Evolutionary conservation across 306 rosid genomes (phyloP), one percentile per base, ranked within the genome.

Genomic region (Hippophae rhamnoides): DNA sequence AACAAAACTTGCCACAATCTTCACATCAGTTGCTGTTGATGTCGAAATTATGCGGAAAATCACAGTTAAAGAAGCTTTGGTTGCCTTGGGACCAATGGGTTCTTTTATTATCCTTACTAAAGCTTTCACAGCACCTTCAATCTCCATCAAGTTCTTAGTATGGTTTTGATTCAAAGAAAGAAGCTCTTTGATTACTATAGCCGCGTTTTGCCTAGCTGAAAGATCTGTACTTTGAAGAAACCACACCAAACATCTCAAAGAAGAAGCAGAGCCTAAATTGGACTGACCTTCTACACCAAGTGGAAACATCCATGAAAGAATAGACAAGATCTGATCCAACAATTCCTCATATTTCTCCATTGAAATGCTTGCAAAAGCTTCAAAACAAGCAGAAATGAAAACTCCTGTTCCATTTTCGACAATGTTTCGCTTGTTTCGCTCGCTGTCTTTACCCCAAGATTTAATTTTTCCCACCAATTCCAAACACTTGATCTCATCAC

Each of bases 401-500:
- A 43, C 58, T 26, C 71, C 75, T 0, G 82, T 60, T 46, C 75
- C 77, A 45, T 50, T 62, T 1, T 13, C 56, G 7, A 58, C 48
- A 48, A 81, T 65, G 51, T 78, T 64, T 54, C 73, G 68, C 42
- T 68, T 77, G 69, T 81, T 77, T 5, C 86, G 61, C 42, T 74
- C 83, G 61, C 83, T 77, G 25, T 77, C 86, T 54, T 56, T 71
- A 6, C 25, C 61, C 73, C 43, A 43, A 0, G 53, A 13, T 67
- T 71, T 74, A 58, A 81, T 40, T 51, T 68, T 81, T 25, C 8
- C 40, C 52, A 77, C 73, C 50, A 65, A 41, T 3, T 66, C 72
- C 10, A 5, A 41, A 58, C 80, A 74, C 13, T 47, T 56, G 1
- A 8, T 26, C 0, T 5, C 23, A 47, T 77, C 80, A 2, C 38